Percentiles rank a stretch among this genome's conserved stretches.
Conservation (phyloP, 768 basidiomycete species). For the Collybia sordida region DNA sequence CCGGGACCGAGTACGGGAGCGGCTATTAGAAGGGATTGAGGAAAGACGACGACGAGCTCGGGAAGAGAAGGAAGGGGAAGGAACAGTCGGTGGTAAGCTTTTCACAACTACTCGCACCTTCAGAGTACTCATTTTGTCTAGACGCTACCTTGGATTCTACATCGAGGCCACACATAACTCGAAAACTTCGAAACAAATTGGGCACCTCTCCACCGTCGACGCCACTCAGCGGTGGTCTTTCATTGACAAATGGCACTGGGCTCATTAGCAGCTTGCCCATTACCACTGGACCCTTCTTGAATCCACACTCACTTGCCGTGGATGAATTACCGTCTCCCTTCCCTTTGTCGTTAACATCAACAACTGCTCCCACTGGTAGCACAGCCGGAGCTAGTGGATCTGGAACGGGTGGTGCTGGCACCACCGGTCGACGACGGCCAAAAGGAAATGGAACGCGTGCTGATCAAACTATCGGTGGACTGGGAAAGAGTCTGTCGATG, state of each 20-base stretch:
- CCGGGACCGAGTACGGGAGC: conserved; percentile 70
- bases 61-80: conserved; percentile 89
- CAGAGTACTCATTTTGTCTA: conserved; percentile 22
- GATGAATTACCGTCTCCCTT: conserved; percentile 88
- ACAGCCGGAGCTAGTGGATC: conserved; percentile 18
- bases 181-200: conserved; percentile 81
- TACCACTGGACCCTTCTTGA: conserved; percentile 68
- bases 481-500: conserved; percentile 70
- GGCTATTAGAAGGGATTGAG: conserved; percentile 82
- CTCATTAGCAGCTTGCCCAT: conserved; percentile 52
- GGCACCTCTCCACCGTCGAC: conserved; percentile 80
- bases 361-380: conserved; percentile 36
- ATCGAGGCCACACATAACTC: conserved; percentile 77
- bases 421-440: conserved; percentile 42
- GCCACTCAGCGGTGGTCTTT: conserved; percentile 45
- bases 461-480: conserved; percentile 59
- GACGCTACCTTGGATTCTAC: conserved; percentile 76
- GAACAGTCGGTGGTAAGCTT: conserved; percentile 61
- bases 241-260: conserved; percentile 35
- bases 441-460: conserved; percentile 56
- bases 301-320: conserved; percentile 82
- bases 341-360: conserved; percentile 68
- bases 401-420: conserved; percentile 31
- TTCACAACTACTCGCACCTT: conserved; percentile 5
- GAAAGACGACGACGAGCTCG: conserved; percentile 75